Conservation (phyloP, 495 filamentous ascomycete genomes). For the Tuber brumale region DNA sequence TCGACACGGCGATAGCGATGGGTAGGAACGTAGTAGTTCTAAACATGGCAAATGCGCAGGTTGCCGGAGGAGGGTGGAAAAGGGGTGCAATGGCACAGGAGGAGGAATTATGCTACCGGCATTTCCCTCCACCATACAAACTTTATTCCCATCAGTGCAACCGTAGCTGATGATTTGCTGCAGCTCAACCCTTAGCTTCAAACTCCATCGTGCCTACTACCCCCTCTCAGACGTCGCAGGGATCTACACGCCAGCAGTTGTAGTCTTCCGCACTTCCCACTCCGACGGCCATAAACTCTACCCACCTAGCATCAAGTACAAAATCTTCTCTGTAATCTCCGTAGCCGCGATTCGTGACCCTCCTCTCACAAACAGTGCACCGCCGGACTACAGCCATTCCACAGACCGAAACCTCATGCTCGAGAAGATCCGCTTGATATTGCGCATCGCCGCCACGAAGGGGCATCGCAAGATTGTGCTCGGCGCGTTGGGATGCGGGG, state of each 20-base stretch:
- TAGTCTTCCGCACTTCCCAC: conserved; percentile 50
- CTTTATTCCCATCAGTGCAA: not conserved
- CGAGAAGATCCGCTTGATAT: conserved; percentile 54
- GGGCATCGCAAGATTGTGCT: conserved; percentile 54
- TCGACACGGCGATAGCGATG: conserved; percentile 49
- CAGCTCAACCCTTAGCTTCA: conserved; percentile 52
- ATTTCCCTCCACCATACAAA: not conserved
- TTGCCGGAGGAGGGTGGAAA: conserved; percentile 54
- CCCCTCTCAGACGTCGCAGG: conserved; percentile 47
- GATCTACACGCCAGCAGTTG: conserved; percentile 55
- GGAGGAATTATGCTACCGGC: conserved; percentile 57
- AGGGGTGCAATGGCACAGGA: conserved; percentile 56
- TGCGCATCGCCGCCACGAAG: conserved; percentile 51
- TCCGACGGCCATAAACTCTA: conserved; percentile 44
- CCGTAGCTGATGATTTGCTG: not conserved
- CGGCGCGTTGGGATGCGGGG: conserved; percentile 61
- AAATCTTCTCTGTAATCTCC: conserved; percentile 48
- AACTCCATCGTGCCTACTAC: conserved; percentile 50
- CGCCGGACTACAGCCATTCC: conserved; percentile 18
- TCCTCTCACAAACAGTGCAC: conserved; percentile 20
- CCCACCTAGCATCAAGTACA: conserved; percentile 42
- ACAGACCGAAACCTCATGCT: conserved; percentile 45
- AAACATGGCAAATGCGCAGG: conserved; percentile 54
- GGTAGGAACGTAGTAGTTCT: conserved; percentile 50
- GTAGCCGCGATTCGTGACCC: conserved; percentile 51